phyloP scores from a whole-genome alignment of 108 stramenopile species.

The Epithemia pelagica region DNA sequence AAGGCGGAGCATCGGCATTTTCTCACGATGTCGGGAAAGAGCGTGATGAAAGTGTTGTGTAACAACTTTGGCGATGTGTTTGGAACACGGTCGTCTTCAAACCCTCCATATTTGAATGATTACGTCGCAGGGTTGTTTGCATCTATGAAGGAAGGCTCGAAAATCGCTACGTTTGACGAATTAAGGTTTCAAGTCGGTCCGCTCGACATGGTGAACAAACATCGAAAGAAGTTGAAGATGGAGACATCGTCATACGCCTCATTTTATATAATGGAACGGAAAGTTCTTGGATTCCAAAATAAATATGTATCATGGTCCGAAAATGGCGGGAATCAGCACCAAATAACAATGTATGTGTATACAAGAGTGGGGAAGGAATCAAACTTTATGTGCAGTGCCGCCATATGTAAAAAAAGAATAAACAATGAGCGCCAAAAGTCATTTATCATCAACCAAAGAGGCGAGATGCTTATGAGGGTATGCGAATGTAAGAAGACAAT shows the following conservation, averaged over 20 bases:
- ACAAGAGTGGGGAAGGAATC: neutral
- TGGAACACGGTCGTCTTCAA: conserved; percentile 25
- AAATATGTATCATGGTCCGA: conserved; percentile 1
- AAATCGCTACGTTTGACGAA: conserved; percentile 7
- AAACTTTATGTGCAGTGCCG: neutral
- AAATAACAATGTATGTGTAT: neutral
- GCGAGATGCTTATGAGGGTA: too few species aligned
- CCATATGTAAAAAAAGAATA: too few species aligned
- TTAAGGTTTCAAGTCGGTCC: neutral
- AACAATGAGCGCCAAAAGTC: too few species aligned
- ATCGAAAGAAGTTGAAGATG: neutral
- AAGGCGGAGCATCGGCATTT: conserved; percentile 27
- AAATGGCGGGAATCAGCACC: neutral
- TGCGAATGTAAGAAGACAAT: too few species aligned
- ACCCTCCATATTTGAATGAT: conserved; percentile 28
- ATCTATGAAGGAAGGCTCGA: conserved; percentile 37
- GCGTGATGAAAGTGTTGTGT: conserved; percentile 27
- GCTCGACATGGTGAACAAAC: neutral
- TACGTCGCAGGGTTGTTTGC: conserved; percentile 43
- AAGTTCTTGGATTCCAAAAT: neutral
- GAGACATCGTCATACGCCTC: neutral
- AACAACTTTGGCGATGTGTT: conserved; percentile 52
- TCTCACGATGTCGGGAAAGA: conserved; percentile 16
- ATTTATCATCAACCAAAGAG: too few species aligned
- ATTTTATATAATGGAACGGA: neutral